Base-by-base conservation (phyloP, 2,329 filamentous ascomycete species). In the Sporothrix pallida region DNA sequence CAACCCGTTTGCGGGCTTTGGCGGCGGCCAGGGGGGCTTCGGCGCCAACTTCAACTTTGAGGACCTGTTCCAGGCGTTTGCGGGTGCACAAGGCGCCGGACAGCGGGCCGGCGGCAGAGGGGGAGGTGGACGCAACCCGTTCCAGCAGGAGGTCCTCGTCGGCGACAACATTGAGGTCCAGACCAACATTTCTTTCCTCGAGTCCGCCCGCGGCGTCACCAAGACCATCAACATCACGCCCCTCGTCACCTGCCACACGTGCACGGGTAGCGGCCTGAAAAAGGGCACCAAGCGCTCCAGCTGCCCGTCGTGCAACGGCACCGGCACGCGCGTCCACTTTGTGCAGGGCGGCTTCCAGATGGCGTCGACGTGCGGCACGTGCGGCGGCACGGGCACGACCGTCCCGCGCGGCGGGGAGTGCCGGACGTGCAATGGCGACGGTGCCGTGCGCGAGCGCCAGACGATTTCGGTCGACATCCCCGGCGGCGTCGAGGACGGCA, bases 111-210 rank as follows among this genome's bases (percentile, higher is more conserved):
- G 77, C 74, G 81, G 83, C 31, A 87, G 78, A 77, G 86, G 81
- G 73, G 81, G 81, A 73, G 81, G 77, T 74, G 81, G 83, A 31
- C 86, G 88, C 52, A 90, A 87, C 72, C 91, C 92, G 12, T 96
- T 96, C 80, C 89, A 86, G 77, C 85, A 94, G 78, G 92, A 97
- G 81, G 89, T 97, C 23, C 81, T 97, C 77, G 92, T 97, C n/a
- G 96, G 96, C 75, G 94, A 98, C 76, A 94, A 97, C 81, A 97
- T 99, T 79, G 95, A 98, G 81, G 92, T 98, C 31, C 94, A 97
- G 82, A 91, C 93, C 69, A 96, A 89, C 81, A 95, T 99, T 78
- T 94, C 92, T 0, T 99, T 99, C 82, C 93, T 96, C 90, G 96
- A 99, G 80, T 94, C 96, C 7, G 96, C 96, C 10, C 97, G 97